Conservation (phyloP, 208 protist species). For the Trypanosoma melophagium region DNA sequence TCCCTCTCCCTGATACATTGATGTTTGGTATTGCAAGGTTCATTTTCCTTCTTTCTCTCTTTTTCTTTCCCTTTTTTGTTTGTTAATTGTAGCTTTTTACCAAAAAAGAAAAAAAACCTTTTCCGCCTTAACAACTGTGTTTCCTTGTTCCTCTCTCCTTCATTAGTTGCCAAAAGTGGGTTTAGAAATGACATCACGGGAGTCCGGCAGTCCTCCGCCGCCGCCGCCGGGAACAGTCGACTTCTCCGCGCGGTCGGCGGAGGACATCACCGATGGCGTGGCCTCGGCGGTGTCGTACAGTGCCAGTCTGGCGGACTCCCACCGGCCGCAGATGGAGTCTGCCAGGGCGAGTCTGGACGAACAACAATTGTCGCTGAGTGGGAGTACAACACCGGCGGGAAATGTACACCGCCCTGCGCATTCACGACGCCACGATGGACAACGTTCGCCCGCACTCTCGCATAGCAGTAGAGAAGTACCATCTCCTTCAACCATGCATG, state of each 20-base stretch:
- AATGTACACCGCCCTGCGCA: neutral
- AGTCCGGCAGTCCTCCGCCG: neutral
- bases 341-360: neutral
- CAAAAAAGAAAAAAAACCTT: neutral
- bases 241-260: no score
- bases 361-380: neutral
- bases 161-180: no score
- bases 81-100: neutral
- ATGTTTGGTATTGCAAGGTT: neutral
- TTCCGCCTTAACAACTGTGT: no score
- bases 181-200: neutral
- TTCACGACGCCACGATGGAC: neutral
- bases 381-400: neutral
- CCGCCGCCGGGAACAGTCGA: no score
- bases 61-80: neutral
- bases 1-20: no score
- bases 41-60: conserved; percentile 3
- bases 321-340: neutral
- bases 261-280: neutral
- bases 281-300: neutral
- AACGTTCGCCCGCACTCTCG: neutral
- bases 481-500: no score
- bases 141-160: no score
- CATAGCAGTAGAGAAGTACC: neutral
- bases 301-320: neutral